phyloP scores from a whole-genome alignment of 805 yeast species.

The Sungouiozyma intestinalis region DNA sequence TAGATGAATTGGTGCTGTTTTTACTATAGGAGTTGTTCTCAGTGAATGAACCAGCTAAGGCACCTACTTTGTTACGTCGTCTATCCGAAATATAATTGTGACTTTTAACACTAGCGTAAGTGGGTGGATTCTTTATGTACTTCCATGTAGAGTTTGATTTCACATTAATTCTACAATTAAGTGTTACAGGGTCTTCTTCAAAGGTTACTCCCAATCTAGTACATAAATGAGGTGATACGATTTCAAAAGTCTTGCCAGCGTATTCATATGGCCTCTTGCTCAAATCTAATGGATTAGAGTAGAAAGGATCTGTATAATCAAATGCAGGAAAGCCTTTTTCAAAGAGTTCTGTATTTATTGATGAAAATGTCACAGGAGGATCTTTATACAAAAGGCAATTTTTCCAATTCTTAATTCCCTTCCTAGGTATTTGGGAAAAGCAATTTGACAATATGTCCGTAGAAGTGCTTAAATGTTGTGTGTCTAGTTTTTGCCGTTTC shows the following conservation, averaged over 20 bases:
- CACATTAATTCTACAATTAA: slow-evolving; percentile 2
- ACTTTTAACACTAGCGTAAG: slow-evolving; percentile 27
- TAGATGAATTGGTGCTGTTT: slow-evolving; percentile 3
- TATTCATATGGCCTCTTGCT: slow-evolving; percentile 46
- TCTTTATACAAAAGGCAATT: slow-evolving; percentile 7
- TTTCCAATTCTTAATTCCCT: neutral
- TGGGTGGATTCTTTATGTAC: slow-evolving; percentile 41
- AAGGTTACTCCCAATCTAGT: slow-evolving; percentile 25
- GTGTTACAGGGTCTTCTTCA: slow-evolving; percentile 10
- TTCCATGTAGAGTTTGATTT: slow-evolving; percentile 31
- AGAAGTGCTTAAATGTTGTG: neutral
- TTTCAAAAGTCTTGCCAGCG: slow-evolving; percentile 53
- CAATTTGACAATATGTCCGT: neutral
- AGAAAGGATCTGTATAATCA: slow-evolving; percentile 55
- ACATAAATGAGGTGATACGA: slow-evolving; percentile 33
- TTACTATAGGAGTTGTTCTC: slow-evolving; percentile 11
- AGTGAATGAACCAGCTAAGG: slow-evolving; percentile 32
- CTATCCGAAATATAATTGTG: neutral
- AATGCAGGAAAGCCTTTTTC: slow-evolving; percentile 38
- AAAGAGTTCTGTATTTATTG: slow-evolving; percentile 39
- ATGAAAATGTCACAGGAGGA: slow-evolving; percentile 17
- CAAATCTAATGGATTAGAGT: slow-evolving; percentile 41
- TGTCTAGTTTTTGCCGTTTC: slow-evolving; percentile 1
- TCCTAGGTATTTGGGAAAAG: neutral
- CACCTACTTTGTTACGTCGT: slow-evolving; percentile 10